Evolutionary conservation across 192 early-diverging fungal genomes (phyloP), one percentile per base, ranked within the genome.

Genomic region (Backusella tarrabulga): DNA sequence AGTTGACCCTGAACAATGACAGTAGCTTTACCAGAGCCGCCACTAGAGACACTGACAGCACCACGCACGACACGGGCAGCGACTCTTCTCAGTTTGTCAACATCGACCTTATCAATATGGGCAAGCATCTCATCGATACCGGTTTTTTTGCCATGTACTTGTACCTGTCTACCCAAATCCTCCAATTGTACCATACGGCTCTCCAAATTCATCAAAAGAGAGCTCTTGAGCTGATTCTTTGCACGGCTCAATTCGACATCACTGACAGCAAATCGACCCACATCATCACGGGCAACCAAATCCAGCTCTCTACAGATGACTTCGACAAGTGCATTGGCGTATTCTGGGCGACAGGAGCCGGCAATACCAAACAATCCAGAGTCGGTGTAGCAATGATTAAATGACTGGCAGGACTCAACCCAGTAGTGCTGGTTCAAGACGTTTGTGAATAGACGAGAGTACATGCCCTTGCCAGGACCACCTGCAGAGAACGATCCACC

Each of bases 391-490:
- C 93, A 93, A 78, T 94, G 95, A 82, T 96, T 95, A 84, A 98
- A 94, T 17, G 91, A 91, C 84, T 95, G 90, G 85, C 98, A 99
- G 11, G 90, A 94, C 80, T 99, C 98, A 19, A 99, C 91, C 95
- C 95, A 99, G 72, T 91, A 89, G 82, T 95, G 91, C 76, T 95
- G 94, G 81, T 98, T 98, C 38, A 99, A 86, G 3, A 99, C 97
- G 46, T 95, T 92, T 14, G 95, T 97, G 81, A 97, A 99, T 36
- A 99, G 88, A 4, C 97, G 90, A 54, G 97, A 97, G 88, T 99
- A 97, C 96, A 99, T 98, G 70, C 98, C 98, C 85, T 99, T 98
- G 4, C 97, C 96, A 1, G 98, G 98, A 8, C 98, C 98, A 74
- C 98, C 98, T 0, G 98, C 98, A 14, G 93, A 95, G 80, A 99